Evolutionary conservation across 2,329 filamentous ascomycete species (phyloP), one percentile per base, ranked within the genome.

Genomic region (Botrytis porri): DNA sequence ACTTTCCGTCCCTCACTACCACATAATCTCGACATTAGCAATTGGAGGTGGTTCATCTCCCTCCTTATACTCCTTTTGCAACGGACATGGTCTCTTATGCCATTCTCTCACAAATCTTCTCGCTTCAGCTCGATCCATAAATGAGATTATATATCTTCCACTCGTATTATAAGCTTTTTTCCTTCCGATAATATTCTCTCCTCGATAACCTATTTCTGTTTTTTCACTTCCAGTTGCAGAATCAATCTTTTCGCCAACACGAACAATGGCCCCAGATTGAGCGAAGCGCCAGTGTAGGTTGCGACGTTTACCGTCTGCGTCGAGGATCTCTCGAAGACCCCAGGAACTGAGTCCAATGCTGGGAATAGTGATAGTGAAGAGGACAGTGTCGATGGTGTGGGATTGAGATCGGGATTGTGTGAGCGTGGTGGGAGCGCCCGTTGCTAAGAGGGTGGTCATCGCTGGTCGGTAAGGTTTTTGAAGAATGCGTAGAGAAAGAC

Each of bases 41-140:
- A 84, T 81, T 32, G 82, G 80, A 61, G 80, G 77, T 39, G 80
- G 75, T 70, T 82, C 81, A 73, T 83, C 83, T 71, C 82, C 82
- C 35, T 59, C 69, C 41, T 77, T 80, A 72, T 76, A 79, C 77
- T 73, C 74, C 25, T 73, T 74, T 12, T 65, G 67, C 48, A 71
- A 39, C 35, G 83, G 83, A 75, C 88, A 81, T 37, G 82, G 81
- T 70, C 82, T 82, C 59, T 84, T 80, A 81, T 89, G 85, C 87
- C 87, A 89, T 73, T 84, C 81, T 65, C 82, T 77, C 5, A 84
- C 82, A 80, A 88, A 88, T 74, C 85, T 81, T 71, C 83, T 74
- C 25, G 80, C 80, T 73, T 82, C 80, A 32, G 79, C 72, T 25
- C 75, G 73, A 71, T 80, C 77, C 60, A 74, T 77, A 66, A 82